Percentiles rank a stretch among this genome's conserved stretches.
phyloP scores from a whole-genome alignment of 352 stramenopile genomes.

The Hyaloperonospora brassicae region DNA sequence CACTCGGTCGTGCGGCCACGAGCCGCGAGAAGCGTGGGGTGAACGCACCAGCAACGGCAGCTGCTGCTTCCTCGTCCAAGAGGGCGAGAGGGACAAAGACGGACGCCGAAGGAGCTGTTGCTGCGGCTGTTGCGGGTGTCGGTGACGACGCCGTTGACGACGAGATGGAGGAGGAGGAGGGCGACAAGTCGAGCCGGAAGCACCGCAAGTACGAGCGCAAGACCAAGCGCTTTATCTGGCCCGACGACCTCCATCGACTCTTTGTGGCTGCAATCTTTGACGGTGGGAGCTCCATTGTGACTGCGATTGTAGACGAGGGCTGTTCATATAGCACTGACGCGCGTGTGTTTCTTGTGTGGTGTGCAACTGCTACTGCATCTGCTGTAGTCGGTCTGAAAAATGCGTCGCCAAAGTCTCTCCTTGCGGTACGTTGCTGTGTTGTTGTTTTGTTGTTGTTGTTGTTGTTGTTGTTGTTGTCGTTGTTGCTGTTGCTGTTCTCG shows the following conservation, averaged over 20 bases:
- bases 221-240: constrained; percentile 84
- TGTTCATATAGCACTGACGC: not conserved
- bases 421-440: constrained; percentile 33
- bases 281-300: constrained; percentile 25
- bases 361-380: constrained; percentile 5
- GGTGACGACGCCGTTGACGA: too few species aligned
- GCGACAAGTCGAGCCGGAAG: constrained; percentile 19
- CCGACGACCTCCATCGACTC: constrained; percentile 80
- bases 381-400: constrained; percentile 81
- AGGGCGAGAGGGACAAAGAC: constrained; percentile 18
- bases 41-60: not conserved
- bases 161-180: not conserved
- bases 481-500: not conserved
- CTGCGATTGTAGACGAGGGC: not conserved
- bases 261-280: constrained; percentile 86
- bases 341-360: not conserved
- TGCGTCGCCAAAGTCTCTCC: constrained; percentile 73
- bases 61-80: constrained; percentile 3
- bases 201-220: constrained; percentile 87
- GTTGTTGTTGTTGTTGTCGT: not conserved
- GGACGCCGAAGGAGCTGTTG: not conserved
- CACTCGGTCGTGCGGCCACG: constrained; percentile 16
- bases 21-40: constrained; percentile 1
- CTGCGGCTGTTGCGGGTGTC: not conserved
- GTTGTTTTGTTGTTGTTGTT: constrained; percentile 2